Evolutionary conservation across 352 stramenopile species (phyloP).

Genomic region (Phytophthora lateralis): DNA sequence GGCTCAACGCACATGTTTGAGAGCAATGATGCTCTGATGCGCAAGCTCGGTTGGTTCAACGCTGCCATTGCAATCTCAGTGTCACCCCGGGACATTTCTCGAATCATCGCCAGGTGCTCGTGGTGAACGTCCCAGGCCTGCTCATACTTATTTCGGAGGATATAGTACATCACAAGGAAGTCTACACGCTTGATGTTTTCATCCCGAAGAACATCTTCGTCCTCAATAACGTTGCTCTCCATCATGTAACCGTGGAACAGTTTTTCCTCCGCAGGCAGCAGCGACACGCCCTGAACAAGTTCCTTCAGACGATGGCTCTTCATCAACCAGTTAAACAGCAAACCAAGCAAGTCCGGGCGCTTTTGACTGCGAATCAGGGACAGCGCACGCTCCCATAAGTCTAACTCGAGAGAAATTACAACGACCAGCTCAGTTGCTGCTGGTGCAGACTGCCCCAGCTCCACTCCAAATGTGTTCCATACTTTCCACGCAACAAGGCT

Average conservation of each 20-base stretch:
- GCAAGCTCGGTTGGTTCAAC: constrained; percentile 70
- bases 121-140: constrained; percentile 79
- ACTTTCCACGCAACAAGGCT: constrained; percentile 84
- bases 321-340: constrained; percentile 79
- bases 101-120: constrained; percentile 76
- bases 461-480: constrained; percentile 81
- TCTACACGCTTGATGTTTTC: constrained; percentile 76
- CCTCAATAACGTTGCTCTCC: constrained; percentile 48
- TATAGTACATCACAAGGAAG: constrained; percentile 87
- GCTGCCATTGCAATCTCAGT: constrained; percentile 62
- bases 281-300: constrained; percentile 64
- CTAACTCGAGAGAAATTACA: constrained; percentile 79
- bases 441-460: constrained; percentile 49
- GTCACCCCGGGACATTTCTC: constrained; percentile 60
- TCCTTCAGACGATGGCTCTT: constrained; percentile 78
- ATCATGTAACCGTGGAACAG: constrained; percentile 80
- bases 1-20: constrained; percentile 76
- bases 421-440: constrained; percentile 71
- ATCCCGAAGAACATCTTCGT: constrained; percentile 68
- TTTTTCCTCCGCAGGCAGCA: constrained; percentile 57
- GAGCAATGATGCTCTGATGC: constrained; percentile 60
- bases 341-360: constrained; percentile 57
- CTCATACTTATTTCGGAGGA: constrained; percentile 75
- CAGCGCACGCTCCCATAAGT: constrained; percentile 75
- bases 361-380: constrained; percentile 64